Base-by-base conservation (phyloP, 495 filamentous ascomycete species). In the Terfezia claveryi region DNA sequence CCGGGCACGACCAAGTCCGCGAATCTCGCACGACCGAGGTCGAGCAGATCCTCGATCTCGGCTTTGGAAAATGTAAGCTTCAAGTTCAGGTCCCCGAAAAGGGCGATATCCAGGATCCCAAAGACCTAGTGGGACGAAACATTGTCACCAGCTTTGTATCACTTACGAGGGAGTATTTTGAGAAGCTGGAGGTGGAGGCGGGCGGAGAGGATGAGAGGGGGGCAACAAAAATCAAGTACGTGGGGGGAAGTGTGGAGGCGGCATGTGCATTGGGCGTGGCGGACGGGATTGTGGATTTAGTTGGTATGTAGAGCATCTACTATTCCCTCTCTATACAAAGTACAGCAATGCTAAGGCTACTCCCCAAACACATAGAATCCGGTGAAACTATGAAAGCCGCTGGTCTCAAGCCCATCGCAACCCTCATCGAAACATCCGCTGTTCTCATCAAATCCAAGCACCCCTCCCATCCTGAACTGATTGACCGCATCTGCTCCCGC, bases 371-470 rank as follows among this genome's bases (percentile, higher is more conserved):
- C 36, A 5, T 57, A 94, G 91, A 98, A 77, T 98, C 91, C 38
- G 91, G 91, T 51, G 88, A 95, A 65, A 98, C 91, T 10, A 98
- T 98, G 91, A 86, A 82, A 63, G 91, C 87, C 2, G 89, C 89
- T 37, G 92, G 92, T n/a, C 74, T 98, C 49, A 92, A 91, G 68
- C 78, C 92, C 57, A 94, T 98, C 64, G 87, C 87, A 58, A 98
- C 91, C 2, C 87, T 98, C 16, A 73, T 94, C 32, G 79, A 83
- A 54, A 85, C 81, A 55, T 85, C 79, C 4, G 87, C 91, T 23
- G 77, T 94, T 27, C 76, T 98, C 37, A 87, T 98, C 72, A 89
- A 88, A 70, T 94, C 88, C 37, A 88, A 81, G 60, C 73, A 79
- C 58, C 80, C 89, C n/a, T 82, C 81, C 59, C 83, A 91, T 67